Evolutionary conservation across 352 stramenopile species (phyloP).

Genomic region (Phytophthora cactorum): DNA sequence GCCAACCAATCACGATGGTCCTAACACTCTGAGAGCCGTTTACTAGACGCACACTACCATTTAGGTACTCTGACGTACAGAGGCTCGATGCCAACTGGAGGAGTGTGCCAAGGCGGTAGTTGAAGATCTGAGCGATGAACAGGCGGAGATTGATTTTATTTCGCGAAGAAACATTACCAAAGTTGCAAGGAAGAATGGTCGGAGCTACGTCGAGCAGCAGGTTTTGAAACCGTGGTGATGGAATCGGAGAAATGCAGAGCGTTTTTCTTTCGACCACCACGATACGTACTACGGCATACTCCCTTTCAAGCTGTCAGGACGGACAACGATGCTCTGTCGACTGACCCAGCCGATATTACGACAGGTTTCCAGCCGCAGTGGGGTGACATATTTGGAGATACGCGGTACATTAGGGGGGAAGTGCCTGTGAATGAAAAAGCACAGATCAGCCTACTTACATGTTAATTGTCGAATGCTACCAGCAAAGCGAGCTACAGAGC

Average conservation of each 20-base stretch:
- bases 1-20: too few relatives aligned
- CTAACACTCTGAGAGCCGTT: too few relatives aligned
- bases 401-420: not conserved
- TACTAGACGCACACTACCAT: too few relatives aligned
- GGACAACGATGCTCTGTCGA: not conserved
- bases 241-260: not conserved
- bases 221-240: constrained; percentile 3
- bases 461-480: too few relatives aligned
- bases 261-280: constrained; percentile 11
- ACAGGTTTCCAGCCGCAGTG: constrained; percentile 6
- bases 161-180: constrained; percentile 4
- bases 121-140: too few relatives aligned
- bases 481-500: not conserved
- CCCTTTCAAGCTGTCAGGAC: not conserved
- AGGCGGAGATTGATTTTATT: not conserved
- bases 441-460: not conserved
- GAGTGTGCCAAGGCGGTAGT: too few relatives aligned
- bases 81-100: too few relatives aligned
- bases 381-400: constrained; percentile 12
- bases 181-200: not conserved
- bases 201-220: not conserved
- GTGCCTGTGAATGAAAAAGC: not conserved
- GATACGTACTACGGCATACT: constrained; percentile 4
- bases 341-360: not conserved
- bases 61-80: too few relatives aligned